Evolutionary conservation across 148 eudicot genomes (phyloP).

Genomic region (Dysphania ambrosioides): DNA sequence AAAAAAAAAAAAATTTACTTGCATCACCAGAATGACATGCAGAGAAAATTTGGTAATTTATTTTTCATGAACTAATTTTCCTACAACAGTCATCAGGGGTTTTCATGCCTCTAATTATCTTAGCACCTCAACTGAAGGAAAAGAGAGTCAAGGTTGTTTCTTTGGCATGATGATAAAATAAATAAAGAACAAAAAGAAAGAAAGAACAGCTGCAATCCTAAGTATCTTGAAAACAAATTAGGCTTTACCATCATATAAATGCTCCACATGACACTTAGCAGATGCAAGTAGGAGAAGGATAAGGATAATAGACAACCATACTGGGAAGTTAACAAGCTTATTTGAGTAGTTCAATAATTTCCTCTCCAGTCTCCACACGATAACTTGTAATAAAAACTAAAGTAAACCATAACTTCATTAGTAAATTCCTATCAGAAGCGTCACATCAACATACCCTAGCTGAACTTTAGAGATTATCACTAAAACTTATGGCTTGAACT

Average conservation of each 20-base stretch:
- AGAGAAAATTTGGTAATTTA: background rate
- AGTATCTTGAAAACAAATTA: background rate
- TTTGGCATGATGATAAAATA: background rate
- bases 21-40: background rate
- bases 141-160: background rate
- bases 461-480: conserved; percentile 17
- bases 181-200: background rate
- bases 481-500: conserved; percentile 42
- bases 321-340: background rate
- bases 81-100: background rate
- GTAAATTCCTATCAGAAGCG: background rate
- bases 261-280: background rate
- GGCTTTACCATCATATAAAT: background rate
- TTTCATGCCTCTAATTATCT: too few species aligned
- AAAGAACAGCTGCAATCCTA: too few species aligned
- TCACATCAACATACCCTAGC: background rate
- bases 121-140: background rate
- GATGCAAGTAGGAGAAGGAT: background rate
- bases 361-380: too few species aligned
- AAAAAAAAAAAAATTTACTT: too few species aligned
- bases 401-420: background rate
- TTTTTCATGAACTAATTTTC: background rate
- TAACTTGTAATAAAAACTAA: too few species aligned
- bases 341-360: background rate
- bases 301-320: background rate